Evolutionary conservation across 371 early-diverging fungal genomes (phyloP).

Genomic region (Mortierella sp.): DNA sequence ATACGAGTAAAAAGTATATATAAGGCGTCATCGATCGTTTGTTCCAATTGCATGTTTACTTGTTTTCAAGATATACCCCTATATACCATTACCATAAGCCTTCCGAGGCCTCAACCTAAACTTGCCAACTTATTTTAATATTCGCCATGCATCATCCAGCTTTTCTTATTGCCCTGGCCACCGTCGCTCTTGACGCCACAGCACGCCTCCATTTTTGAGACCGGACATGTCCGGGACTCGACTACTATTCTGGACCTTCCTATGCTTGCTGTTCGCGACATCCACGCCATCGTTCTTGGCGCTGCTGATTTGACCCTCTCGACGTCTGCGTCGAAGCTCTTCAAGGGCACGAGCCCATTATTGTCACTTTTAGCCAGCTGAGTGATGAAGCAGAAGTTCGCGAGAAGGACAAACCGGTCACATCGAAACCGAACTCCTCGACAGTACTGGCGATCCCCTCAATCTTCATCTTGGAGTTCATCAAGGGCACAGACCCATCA

Average conservation of each 20-base stretch:
- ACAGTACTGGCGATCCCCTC: background rate
- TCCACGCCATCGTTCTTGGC: background rate
- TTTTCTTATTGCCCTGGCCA: conserved; percentile 32
- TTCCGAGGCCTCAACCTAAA: background rate
- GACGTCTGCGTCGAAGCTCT: too few species aligned
- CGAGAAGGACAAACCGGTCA: background rate
- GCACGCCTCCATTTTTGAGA: conserved; percentile 4
- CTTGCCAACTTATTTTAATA: background rate
- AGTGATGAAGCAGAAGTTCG: too few species aligned
- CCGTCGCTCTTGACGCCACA: conserved; percentile 35
- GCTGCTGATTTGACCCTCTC: too few species aligned
- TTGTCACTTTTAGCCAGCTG: background rate
- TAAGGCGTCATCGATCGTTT: background rate
- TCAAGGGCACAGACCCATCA: conserved; percentile 5
- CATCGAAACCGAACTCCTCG: background rate
- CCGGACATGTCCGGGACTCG: background rate
- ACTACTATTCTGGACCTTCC: background rate
- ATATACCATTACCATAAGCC: background rate
- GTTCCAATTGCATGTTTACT: background rate
- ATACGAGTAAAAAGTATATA: background rate
- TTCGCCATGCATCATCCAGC: conserved; percentile 25
- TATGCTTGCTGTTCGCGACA: conserved; percentile 7
- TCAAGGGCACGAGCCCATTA: too few species aligned
- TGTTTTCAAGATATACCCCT: background rate
- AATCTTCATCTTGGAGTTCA: background rate